These are phyloP conservation scores for Alternaria metachromatica DNA, from an alignment of 2,329 filamentous ascomycete species.

Conservation along the genomic window DNA sequence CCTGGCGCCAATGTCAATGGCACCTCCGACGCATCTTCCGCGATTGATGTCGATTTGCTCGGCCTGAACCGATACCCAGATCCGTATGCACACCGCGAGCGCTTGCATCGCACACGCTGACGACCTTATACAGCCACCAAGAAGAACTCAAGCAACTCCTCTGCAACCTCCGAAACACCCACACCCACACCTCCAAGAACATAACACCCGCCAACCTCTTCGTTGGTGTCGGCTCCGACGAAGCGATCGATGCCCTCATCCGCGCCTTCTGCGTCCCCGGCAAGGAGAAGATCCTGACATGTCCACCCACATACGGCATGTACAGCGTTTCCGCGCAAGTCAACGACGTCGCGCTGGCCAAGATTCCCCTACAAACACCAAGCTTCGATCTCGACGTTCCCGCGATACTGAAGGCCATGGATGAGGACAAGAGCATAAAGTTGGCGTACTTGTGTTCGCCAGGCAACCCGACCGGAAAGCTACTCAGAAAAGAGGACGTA, in stretches of 20 bases:
- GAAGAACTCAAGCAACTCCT: slow-evolving; percentile 82
- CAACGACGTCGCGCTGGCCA: slow-evolving; percentile 87
- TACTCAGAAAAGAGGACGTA: slow-evolving; percentile 79
- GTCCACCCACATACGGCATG: slow-evolving; percentile 98
- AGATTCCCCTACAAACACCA: slow-evolving; percentile 80
- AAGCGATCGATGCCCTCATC: slow-evolving; percentile 93
- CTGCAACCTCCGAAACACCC: slow-evolving; percentile 85
- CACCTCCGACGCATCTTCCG: slow-evolving; percentile 45
- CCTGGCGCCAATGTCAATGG: slow-evolving; percentile 52
- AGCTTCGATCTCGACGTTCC: slow-evolving; percentile 75
- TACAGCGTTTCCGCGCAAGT: slow-evolving; percentile 93
- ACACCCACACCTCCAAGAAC: slow-evolving; percentile 75
- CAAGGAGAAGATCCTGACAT: slow-evolving; percentile 88
- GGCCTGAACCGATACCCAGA: slow-evolving; percentile 95
- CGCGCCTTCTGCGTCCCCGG: slow-evolving; percentile 91
- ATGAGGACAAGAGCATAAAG: slow-evolving; percentile 74
- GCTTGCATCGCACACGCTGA: slow-evolving; percentile 1
- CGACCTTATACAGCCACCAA: slow-evolving; percentile 68
- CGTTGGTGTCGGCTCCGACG: slow-evolving; percentile 93
- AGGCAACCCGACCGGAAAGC: slow-evolving; percentile 87
- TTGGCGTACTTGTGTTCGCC: slow-evolving; percentile 92
- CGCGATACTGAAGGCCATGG: slow-evolving; percentile 71
- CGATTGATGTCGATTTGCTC: slow-evolving; percentile 74
- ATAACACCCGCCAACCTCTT: slow-evolving; percentile 86
- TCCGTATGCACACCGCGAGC: slow-evolving; percentile 58